Evolutionary conservation across 768 basidiomycete species (phyloP).

Genomic region (Agrocybe praecox): DNA sequence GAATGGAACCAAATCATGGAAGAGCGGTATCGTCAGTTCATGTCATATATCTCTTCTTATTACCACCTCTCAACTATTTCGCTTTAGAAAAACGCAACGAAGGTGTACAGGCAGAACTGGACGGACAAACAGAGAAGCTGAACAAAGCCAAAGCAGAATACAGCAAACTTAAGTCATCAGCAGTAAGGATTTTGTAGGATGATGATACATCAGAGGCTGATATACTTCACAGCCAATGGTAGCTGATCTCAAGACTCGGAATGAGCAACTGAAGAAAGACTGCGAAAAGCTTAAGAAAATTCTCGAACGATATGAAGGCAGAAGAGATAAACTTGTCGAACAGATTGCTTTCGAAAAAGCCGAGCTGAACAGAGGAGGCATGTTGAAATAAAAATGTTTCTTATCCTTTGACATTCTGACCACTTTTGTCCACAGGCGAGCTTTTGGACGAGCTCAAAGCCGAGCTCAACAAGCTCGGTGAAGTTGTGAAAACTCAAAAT

Average conservation of each 20-base stretch:
- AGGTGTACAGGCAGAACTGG: conserved; percentile 63
- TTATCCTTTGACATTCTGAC: conserved; percentile 1
- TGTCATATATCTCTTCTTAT: background rate
- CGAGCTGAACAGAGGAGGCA: conserved; percentile 61
- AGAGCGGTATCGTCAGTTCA: conserved; percentile 69
- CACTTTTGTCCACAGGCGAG: conserved; percentile 39
- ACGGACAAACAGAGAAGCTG: conserved; percentile 52
- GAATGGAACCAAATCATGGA: conserved; percentile 74
- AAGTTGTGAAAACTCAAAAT: conserved; percentile 83
- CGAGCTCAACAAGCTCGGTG: conserved; percentile 64
- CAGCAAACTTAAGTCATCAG: conserved; percentile 61
- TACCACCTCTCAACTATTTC: conserved; percentile 1
- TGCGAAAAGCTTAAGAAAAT: conserved; percentile 79
- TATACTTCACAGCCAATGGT: conserved; percentile 55
- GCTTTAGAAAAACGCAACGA: conserved; percentile 72
- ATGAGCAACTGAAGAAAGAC: conserved; percentile 69
- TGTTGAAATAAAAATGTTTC: conserved; percentile 14
- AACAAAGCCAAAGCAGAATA: conserved; percentile 52
- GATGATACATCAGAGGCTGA: background rate
- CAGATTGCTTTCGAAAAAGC: conserved; percentile 69
- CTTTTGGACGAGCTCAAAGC: conserved; percentile 63
- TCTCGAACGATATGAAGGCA: conserved; percentile 66
- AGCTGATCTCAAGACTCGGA: conserved; percentile 61
- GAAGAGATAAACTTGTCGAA: conserved; percentile 69
- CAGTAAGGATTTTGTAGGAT: conserved; percentile 38